These are phyloP conservation scores for Porogramme epimiltina DNA, from an alignment of 1,284 basidiomycete genomes.

Conservation along the genomic window DNA sequence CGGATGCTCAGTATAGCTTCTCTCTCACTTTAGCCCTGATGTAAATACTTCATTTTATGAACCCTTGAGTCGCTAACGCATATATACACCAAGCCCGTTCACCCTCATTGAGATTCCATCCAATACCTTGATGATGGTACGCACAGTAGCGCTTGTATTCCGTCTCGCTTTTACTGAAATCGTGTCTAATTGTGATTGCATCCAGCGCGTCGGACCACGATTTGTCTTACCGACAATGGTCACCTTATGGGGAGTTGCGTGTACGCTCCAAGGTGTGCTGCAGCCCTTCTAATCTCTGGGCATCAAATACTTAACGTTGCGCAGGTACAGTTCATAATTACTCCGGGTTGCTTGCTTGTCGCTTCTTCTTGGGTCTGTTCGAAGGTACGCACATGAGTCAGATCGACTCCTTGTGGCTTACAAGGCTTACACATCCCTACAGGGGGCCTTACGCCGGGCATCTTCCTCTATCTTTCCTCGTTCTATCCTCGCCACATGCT, in stretches of 20 bases:
- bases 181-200: slow-evolving; percentile 11
- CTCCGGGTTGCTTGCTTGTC: slow-evolving; percentile 52
- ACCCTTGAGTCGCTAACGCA: not conserved
- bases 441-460: slow-evolving; percentile 64
- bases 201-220: slow-evolving; percentile 58
- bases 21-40: slow-evolving; percentile 54
- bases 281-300: not conserved
- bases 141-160: not conserved
- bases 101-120: slow-evolving; percentile 62
- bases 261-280: slow-evolving; percentile 50
- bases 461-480: slow-evolving; percentile 55
- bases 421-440: slow-evolving; percentile 54
- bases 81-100: slow-evolving; percentile 47
- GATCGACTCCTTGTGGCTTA: not conserved
- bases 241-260: slow-evolving; percentile 58
- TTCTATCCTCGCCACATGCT: slow-evolving; percentile 64
- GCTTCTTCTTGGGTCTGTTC: slow-evolving; percentile 65
- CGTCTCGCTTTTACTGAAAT: not conserved
- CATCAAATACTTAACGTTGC: not conserved
- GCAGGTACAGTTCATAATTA: slow-evolving; percentile 56
- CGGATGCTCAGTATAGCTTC: slow-evolving; percentile 43
- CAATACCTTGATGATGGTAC: slow-evolving; percentile 31
- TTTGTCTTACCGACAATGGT: slow-evolving; percentile 56
- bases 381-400: slow-evolving; percentile 44
- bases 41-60: slow-evolving; percentile 22